Evolutionary conservation across 2,329 filamentous ascomycete species (phyloP).

Genomic region (Pseudofabraea citricarpa): DNA sequence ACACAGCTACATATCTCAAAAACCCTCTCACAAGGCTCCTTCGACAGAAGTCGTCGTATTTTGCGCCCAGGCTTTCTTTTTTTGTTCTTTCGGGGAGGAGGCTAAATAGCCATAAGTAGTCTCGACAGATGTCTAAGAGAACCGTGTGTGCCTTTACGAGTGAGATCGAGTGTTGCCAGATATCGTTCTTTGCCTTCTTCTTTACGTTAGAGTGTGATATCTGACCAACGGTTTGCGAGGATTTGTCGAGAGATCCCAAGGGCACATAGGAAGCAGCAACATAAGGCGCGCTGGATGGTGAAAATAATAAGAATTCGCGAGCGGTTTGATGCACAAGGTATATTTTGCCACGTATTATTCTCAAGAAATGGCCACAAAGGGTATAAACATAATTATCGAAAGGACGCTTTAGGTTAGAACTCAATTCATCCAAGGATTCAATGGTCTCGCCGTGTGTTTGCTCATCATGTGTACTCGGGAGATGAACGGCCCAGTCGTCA

Average conservation of each 20-base stretch:
- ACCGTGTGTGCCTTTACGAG: background rate
- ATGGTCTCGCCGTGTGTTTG: background rate
- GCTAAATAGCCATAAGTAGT: background rate
- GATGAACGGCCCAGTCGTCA: background rate
- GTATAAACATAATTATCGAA: background rate
- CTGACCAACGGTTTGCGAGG: background rate
- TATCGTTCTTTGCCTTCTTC: background rate
- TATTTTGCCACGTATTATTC: background rate
- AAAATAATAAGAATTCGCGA: background rate
- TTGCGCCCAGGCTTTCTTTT: background rate
- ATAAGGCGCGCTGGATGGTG: background rate
- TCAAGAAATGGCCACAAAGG: background rate
- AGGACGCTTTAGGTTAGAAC: background rate
- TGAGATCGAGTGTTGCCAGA: background rate
- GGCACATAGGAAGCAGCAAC: background rate
- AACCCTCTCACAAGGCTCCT: background rate
- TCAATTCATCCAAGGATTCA: background rate
- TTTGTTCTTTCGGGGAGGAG: background rate
- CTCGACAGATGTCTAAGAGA: background rate
- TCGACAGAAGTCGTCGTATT: background rate
- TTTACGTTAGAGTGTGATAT: background rate
- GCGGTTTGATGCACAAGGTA: background rate
- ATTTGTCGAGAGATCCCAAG: background rate
- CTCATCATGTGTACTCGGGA: background rate
- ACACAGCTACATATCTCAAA: background rate